Evolutionary conservation across 2,329 filamentous ascomycete genomes (phyloP).

Genomic region (Talaromyces marneffei): DNA sequence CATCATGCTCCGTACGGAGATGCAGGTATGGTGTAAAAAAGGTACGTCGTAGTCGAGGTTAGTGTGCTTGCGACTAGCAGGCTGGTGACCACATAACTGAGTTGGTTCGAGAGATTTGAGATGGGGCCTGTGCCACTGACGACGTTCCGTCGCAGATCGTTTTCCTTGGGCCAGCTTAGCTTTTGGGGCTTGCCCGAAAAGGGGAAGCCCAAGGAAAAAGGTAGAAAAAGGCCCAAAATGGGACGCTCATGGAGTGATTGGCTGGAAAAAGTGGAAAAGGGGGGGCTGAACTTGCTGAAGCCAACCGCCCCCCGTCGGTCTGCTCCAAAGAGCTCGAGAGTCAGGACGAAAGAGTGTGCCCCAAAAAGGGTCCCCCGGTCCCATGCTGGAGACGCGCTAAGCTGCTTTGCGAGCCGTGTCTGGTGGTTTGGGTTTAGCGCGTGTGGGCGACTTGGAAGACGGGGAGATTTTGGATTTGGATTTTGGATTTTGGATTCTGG

Average conservation of each 20-base stretch:
- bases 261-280: background rate
- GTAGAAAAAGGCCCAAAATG: conserved; percentile 2
- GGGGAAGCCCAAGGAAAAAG: conserved; percentile 7
- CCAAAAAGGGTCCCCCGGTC: conserved; percentile 7
- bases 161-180: conserved; percentile 20
- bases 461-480: conserved; percentile 9
- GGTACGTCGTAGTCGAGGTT: conserved; percentile 19
- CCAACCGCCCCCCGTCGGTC: background rate
- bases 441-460: background rate
- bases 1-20: conserved; percentile 18
- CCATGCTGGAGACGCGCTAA: background rate
- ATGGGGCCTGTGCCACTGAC: conserved; percentile 34
- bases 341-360: background rate
- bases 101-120: too few relatives aligned
- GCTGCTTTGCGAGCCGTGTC: conserved; percentile 5
- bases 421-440: background rate
- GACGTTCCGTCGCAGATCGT: conserved; percentile 38
- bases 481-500: too few relatives aligned
- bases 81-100: background rate
- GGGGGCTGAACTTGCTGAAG: background rate
- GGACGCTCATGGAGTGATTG: background rate
- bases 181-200: conserved; percentile 18
- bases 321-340: too few relatives aligned
- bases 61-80: background rate
- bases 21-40: conserved; percentile 18